Evolutionary conservation across 768 basidiomycete genomes (phyloP).

Genomic region (Zangia roseola): DNA sequence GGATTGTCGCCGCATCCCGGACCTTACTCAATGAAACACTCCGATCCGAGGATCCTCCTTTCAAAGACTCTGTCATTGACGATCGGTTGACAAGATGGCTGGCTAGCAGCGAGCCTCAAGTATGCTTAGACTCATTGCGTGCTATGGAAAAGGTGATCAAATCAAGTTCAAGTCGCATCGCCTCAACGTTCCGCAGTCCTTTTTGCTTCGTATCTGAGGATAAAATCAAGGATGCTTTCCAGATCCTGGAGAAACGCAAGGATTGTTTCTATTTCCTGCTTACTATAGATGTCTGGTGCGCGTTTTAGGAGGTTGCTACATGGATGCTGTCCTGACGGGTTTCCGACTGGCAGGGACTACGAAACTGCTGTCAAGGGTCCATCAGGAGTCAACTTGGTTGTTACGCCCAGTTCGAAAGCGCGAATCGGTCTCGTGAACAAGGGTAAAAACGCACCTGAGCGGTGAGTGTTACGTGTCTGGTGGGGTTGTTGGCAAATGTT

Average conservation of each 20-base stretch:
- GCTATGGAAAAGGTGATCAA: conserved; percentile 5
- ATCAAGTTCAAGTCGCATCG: no score
- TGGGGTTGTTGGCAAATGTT: no score
- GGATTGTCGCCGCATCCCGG: conserved; percentile 6
- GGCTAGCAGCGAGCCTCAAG: neutral
- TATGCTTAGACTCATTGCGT: conserved; percentile 3
- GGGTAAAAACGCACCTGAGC: no score
- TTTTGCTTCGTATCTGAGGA: conserved; percentile 9
- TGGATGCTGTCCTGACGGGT: neutral
- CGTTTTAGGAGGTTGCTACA: neutral
- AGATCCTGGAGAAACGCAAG: neutral
- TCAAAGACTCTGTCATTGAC: neutral
- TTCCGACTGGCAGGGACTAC: neutral
- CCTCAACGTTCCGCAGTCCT: no score
- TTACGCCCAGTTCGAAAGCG: no score
- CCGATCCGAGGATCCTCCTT: neutral
- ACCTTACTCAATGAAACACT: conserved; percentile 2
- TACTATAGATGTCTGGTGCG: conserved; percentile 12
- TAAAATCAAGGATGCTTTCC: conserved; percentile 1
- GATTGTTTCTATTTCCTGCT: conserved; percentile 14
- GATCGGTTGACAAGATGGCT: conserved; percentile 10
- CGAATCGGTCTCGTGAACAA: no score
- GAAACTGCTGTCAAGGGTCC: no score
- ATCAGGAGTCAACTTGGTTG: no score
- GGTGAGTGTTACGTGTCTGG: no score